A percentile compares a stretch with the other conserved stretches of the same genome.
phyloP scores from a whole-genome alignment of 768 basidiomycete species.

The Amanita fuliginea region DNA sequence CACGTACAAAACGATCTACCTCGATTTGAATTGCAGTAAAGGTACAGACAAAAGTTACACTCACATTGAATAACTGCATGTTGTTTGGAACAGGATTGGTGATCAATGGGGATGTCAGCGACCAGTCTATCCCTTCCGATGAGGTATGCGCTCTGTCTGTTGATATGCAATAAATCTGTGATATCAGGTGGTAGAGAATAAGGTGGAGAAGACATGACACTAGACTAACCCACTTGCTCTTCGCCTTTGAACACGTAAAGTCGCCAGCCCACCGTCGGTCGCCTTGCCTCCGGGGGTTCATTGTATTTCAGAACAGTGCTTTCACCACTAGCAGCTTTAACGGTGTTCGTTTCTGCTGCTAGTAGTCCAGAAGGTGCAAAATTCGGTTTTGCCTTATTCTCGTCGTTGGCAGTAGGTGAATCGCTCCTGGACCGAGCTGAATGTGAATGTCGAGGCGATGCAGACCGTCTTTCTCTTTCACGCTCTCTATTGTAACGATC shows the following conservation, averaged over 20 bases:
- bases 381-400: constrained; percentile 77
- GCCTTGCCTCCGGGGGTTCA: constrained; percentile 95
- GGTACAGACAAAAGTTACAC: constrained; percentile 14
- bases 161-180: constrained; percentile 82
- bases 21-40: background rate
- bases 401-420: constrained; percentile 19
- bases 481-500: constrained; percentile 11
- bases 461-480: constrained; percentile 29
- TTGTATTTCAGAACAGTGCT: constrained; percentile 91
- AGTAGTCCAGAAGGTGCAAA: constrained; percentile 82
- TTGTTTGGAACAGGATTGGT: constrained; percentile 97
- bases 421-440: constrained; percentile 31
- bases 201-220: background rate
- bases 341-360: constrained; percentile 93
- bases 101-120: constrained; percentile 80
- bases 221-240: constrained; percentile 75
- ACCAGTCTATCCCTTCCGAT: constrained; percentile 85
- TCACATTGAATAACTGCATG: constrained; percentile 92
- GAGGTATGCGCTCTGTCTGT: constrained; percentile 90
- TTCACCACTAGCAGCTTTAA: constrained; percentile 63
- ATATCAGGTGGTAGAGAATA: background rate
- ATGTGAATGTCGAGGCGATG: constrained; percentile 25
- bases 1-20: constrained; percentile 70
- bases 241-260: constrained; percentile 95
- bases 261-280: constrained; percentile 83